Evolutionary conservation across 805 yeast genomes (phyloP), one percentile per base, ranked within the genome.

Genomic region (Wickerhamiella parazyma): DNA sequence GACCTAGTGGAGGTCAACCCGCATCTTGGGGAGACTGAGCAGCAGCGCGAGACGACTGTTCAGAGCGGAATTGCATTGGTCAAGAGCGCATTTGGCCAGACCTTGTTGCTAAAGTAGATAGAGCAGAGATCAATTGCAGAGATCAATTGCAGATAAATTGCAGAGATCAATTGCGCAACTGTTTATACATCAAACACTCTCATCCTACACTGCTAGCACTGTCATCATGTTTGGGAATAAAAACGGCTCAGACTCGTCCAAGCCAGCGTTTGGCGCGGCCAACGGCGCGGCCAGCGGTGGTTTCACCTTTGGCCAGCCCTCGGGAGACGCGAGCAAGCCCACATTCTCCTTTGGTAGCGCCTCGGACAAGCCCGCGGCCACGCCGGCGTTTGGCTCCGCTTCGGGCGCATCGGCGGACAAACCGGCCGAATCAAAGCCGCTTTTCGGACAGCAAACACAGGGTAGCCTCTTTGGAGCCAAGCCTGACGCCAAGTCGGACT

Each of bases 1-100:
- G 98, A 89, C 60, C 74, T 89, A 36, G 96, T 89, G 21, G 98
- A 89, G 64, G 82, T 87, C 51, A 89, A 89, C 64, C 97, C 98
- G 37, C 72, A 75, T 41, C 71, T 91, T 50, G 96, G 89, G 7
- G 74, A 73, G n/a, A 70, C 73, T 48, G 91, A 82, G 49, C 64
- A 67, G 38, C 87, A 84, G 54, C 76, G 82, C 14, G 62, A 77
- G 41, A 93, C 86, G 57, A 91, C 98, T 3, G 81, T 89, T 28
- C 73, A 80, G 48, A 81, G 94, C 7, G 96, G 95, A 9, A 73
- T 89, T 55, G 87, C 95, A 18, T 73, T 89, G 46, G 89, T 89
- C 43, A 75, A 93, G 61, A 86, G 96, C 68, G 95, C 96, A 1
- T 63, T 91, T 53, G 98, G 98, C 45, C 95, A 91, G 61, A 81